Percentiles rank a stretch among this genome's conserved stretches.
Evolutionary conservation across 345 rosid genomes (phyloP).

Genomic region (Xanthoceras sorbifolium): DNA sequence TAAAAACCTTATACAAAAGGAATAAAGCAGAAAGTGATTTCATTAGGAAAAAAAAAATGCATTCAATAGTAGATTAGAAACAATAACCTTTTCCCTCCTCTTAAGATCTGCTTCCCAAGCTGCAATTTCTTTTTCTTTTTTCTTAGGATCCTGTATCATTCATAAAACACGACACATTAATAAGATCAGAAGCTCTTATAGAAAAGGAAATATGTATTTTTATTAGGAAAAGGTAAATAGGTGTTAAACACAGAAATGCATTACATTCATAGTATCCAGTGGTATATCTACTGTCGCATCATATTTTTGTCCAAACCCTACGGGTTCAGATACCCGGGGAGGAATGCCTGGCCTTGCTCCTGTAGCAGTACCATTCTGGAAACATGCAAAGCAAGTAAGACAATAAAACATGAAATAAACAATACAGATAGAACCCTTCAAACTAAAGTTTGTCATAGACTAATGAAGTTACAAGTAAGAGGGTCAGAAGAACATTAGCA

Average conservation of each 20-base stretch:
- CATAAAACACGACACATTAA: constrained; percentile 20
- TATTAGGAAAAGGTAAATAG: not conserved
- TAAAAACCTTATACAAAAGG: not conserved
- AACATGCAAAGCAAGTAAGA: constrained; percentile 7
- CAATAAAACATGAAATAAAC: not conserved
- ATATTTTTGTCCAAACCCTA: constrained; percentile 63
- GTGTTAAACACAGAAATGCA: not conserved
- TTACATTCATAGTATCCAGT: constrained; percentile 75
- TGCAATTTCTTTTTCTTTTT: constrained; percentile 76
- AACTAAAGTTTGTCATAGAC: not conserved
- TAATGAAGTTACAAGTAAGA: not conserved
- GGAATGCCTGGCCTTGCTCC: constrained; percentile 59
- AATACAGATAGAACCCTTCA: not conserved
- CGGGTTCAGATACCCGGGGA: constrained; percentile 56
- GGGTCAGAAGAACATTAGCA: not conserved
- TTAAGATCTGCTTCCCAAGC: constrained; percentile 94
- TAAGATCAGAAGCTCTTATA: constrained; percentile 5
- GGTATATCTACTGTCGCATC: constrained; percentile 95
- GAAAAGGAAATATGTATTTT: not conserved
- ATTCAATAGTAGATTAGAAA: not conserved
- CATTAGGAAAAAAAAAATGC: not conserved
- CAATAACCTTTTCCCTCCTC: constrained; percentile 70
- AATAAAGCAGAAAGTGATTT: not conserved
- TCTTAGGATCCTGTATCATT: constrained; percentile 58
- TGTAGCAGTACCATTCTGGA: constrained; percentile 66